Evolutionary conservation across 2,329 filamentous ascomycete species (phyloP).

Genomic region (Beauveria sp.): DNA sequence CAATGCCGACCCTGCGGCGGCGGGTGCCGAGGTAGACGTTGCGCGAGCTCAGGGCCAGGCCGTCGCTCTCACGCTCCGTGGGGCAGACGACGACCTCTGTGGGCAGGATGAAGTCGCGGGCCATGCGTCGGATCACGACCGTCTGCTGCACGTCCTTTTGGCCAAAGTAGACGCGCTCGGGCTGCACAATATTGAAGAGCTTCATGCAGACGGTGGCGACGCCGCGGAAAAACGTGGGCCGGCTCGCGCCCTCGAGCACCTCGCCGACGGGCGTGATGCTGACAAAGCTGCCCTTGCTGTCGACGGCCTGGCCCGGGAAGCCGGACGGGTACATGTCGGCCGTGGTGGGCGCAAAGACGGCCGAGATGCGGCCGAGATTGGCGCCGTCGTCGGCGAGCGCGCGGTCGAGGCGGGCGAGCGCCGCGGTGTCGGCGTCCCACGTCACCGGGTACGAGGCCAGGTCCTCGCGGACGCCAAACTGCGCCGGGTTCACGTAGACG

Average conservation of each 20-base stretch:
- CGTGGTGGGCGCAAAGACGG: constrained; percentile 80
- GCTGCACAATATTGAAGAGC: constrained; percentile 42
- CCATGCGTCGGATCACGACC: constrained; percentile 78
- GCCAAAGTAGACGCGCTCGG: constrained; percentile 78
- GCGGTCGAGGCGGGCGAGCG: constrained; percentile 59
- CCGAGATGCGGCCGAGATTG: constrained; percentile 62
- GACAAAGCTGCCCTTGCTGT: constrained; percentile 80
- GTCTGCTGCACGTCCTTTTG: constrained; percentile 98
- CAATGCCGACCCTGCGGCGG: constrained; percentile 62
- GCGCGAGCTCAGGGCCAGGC: constrained; percentile 81
- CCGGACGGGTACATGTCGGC: constrained; percentile 82
- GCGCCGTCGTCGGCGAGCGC: constrained; percentile 57
- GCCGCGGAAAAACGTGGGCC: constrained; percentile 92
- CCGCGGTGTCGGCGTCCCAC: constrained; percentile 68
- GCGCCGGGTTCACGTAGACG: constrained; percentile 93
- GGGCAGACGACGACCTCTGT: constrained; percentile 65
- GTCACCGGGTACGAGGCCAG: constrained; percentile 83
- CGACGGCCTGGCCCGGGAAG: constrained; percentile 61
- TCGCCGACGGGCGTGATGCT: constrained; percentile 78
- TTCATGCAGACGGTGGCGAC: constrained; percentile 97
- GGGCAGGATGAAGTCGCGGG: constrained; percentile 77
- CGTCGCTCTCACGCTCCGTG: constrained; percentile 71
- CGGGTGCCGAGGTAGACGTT: constrained; percentile 86
- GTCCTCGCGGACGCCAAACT: constrained; percentile 87
- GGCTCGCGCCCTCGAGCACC: constrained; percentile 73